Conservation (phyloP, 2,329 filamentous ascomycete species). For the Xylariaceae sp. region DNA sequence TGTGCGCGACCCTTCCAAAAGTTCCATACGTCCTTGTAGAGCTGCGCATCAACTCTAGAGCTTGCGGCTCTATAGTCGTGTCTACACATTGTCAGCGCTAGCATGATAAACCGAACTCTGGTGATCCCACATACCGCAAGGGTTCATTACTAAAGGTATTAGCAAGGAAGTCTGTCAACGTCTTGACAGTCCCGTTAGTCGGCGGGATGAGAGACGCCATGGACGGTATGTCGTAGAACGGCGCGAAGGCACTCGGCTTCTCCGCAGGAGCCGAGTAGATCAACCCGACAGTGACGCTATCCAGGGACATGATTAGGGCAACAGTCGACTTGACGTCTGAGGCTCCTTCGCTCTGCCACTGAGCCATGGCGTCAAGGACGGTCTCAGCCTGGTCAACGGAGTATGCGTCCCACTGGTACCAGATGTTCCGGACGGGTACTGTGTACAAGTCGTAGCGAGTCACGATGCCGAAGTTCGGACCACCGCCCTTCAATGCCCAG, state of each 20-base stretch:
- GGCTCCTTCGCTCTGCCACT: not conserved
- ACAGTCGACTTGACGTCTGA: not conserved
- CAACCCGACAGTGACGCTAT: not conserved
- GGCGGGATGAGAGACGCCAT: not conserved
- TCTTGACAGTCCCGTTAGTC: not conserved
- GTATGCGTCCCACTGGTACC: not conserved
- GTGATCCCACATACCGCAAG: not conserved
- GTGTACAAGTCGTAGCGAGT: conserved; percentile 33
- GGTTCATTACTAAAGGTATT: not conserved
- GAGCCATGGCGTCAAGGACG: not conserved
- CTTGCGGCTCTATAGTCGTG: conserved; percentile 26
- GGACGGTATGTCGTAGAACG: not conserved
- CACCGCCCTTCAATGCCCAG: conserved; percentile 44
- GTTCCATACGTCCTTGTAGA: conserved; percentile 24
- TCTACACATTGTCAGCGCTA: conserved; percentile 6
- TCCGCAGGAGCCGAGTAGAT: not conserved
- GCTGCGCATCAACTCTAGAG: conserved; percentile 20
- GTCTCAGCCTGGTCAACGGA: not conserved
- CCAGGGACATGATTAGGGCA: not conserved
- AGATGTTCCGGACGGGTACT: conserved; percentile 12
- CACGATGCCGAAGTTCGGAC: conserved; percentile 42
- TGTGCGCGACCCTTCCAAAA: conserved; percentile 19
- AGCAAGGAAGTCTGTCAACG: not conserved
- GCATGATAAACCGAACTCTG: not conserved
- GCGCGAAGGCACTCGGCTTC: not conserved